Evolutionary conservation across 352 stramenopile genomes (phyloP).

Genomic region (Peronosclerospora sorghi): DNA sequence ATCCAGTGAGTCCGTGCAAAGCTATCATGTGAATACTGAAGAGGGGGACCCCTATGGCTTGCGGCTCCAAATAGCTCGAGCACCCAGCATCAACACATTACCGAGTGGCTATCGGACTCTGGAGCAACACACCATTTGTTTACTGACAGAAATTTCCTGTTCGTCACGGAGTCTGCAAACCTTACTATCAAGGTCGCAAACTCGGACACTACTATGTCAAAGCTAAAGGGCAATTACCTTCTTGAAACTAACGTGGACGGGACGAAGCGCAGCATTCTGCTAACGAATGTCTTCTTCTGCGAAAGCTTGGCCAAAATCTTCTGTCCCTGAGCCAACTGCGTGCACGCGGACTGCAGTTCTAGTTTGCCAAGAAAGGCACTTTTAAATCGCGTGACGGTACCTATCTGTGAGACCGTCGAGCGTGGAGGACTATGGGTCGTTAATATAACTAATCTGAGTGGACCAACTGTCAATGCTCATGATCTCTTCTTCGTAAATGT

Average conservation of each 20-base stretch:
- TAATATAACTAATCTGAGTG: background rate
- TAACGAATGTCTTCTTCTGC: background rate
- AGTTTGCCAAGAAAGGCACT: background rate
- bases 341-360: background rate
- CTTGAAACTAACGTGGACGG: background rate
- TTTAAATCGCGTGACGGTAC: background rate
- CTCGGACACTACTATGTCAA: conserved; percentile 1
- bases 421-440: background rate
- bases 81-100: background rate
- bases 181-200: conserved; percentile 5
- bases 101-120: background rate
- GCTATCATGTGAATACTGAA: background rate
- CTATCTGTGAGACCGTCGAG: background rate
- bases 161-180: background rate
- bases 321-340: background rate
- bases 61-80: background rate
- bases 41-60: background rate
- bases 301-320: background rate
- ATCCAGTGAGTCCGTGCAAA: background rate
- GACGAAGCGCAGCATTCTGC: background rate
- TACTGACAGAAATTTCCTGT: background rate
- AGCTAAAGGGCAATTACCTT: conserved; percentile 1
- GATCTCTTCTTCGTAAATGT: background rate
- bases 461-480: background rate
- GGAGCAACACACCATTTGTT: background rate